These are phyloP conservation scores for Protomyces arabidopsidicola DNA, from an alignment of 1,139 yeast genomes.

Conservation along the genomic window DNA sequence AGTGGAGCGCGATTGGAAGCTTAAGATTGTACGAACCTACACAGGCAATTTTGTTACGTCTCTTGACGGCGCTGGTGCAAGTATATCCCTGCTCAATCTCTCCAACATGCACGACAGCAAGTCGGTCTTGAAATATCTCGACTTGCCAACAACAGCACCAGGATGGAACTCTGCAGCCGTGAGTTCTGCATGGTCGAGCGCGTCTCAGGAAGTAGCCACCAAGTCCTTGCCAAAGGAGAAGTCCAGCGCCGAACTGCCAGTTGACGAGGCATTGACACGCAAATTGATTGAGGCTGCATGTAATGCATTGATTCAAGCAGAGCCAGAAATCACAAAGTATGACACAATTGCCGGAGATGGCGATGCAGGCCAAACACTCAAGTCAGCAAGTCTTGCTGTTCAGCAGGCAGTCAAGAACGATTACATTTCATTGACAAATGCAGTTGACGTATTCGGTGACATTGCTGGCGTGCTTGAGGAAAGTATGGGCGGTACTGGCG, in stretches of 20 bases:
- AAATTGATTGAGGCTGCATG: constrained; percentile 18
- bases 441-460: constrained; percentile 51
- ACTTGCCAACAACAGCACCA: constrained; percentile 43
- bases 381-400: constrained; percentile 66
- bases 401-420: constrained; percentile 48
- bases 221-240: constrained; percentile 2
- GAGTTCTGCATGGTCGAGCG: not conserved
- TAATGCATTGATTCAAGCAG: constrained; percentile 44
- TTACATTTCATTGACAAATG: constrained; percentile 47
- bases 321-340: constrained; percentile 75
- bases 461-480: constrained; percentile 75
- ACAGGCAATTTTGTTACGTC: constrained; percentile 51
- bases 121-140: constrained; percentile 41
- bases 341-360: constrained; percentile 95
- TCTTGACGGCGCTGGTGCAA: constrained; percentile 51
- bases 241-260: not conserved
- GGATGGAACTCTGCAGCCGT: constrained; percentile 40
- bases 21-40: constrained; percentile 45
- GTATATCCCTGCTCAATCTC: constrained; percentile 49
- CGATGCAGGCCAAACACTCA: constrained; percentile 81
- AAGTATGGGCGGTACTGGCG: constrained; percentile 95
- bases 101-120: constrained; percentile 39
- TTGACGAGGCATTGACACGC: constrained; percentile 8
- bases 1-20: constrained; percentile 42
- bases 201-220: constrained; percentile 5